Evolutionary conservation across 768 basidiomycete species (phyloP).

Genomic region (Xerocomellus amylosporus): DNA sequence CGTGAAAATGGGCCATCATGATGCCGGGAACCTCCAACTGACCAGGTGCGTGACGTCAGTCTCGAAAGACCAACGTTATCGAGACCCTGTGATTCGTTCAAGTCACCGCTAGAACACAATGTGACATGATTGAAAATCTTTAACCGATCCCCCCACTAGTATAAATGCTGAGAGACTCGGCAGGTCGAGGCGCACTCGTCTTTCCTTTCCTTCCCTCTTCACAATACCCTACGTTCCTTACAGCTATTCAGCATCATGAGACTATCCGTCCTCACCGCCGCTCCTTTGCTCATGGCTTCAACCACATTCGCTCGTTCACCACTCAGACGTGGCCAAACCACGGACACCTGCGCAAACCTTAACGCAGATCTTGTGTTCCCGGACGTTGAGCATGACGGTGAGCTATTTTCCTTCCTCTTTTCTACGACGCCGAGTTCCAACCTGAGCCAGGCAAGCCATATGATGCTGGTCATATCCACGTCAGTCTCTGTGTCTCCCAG

Average conservation of each 20-base stretch:
- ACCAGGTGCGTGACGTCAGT: too few relatives aligned
- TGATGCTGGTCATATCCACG: constrained; percentile 26
- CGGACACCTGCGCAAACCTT: constrained; percentile 19
- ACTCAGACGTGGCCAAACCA: constrained; percentile 1
- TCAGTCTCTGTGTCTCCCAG: constrained; percentile 31
- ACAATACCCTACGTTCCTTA: neutral
- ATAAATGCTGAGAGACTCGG: constrained; percentile 4
- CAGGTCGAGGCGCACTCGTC: neutral
- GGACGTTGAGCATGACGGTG: constrained; percentile 14
- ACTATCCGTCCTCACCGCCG: constrained; percentile 5
- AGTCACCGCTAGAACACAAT: neutral
- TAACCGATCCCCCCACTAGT: constrained; percentile 10
- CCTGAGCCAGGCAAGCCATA: constrained; percentile 16
- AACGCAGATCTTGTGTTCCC: constrained; percentile 16
- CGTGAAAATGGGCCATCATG: too few relatives aligned
- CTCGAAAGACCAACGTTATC: too few relatives aligned
- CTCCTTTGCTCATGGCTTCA: constrained; percentile 19
- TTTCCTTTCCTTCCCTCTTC: neutral
- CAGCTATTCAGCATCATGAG: constrained; percentile 15
- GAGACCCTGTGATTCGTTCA: neutral
- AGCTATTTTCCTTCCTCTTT: neutral
- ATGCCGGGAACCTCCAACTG: too few relatives aligned
- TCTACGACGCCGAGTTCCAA: neutral
- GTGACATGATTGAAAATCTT: constrained; percentile 3
- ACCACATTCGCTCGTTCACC: constrained; percentile 16